Percentiles rank a stretch among this genome's conserved stretches.
These are phyloP conservation scores for Avena sativa DNA, from an alignment of 176 grass and related monocot genomes.

Conservation along the genomic window DNA sequence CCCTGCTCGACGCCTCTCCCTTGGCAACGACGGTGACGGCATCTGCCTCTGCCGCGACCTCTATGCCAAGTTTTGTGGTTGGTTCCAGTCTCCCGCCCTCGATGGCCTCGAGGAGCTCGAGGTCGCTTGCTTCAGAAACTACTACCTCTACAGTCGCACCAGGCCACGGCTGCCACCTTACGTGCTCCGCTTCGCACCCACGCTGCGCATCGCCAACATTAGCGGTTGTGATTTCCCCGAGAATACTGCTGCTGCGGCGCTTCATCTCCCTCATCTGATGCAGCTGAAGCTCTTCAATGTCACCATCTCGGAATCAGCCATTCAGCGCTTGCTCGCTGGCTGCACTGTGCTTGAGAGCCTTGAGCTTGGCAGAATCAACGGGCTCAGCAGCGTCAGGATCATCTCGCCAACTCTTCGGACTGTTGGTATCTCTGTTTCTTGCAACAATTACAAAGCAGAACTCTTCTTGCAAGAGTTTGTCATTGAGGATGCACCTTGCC, in stretches of 20 bases:
- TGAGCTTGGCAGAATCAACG: neutral
- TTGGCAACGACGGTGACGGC: neutral
- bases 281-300: neutral
- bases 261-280: neutral
- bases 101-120: neutral
- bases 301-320: neutral
- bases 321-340: neutral
- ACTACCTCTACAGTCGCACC: no score
- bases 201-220: neutral
- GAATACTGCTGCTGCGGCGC: neutral
- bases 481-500: constrained; percentile 16
- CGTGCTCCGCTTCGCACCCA: neutral
- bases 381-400: neutral
- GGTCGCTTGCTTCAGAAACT: neutral
- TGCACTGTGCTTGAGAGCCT: neutral
- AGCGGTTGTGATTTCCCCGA: neutral
- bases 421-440: neutral
- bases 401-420: neutral
- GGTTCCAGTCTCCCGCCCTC: neutral
- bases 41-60: neutral
- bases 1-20: neutral
- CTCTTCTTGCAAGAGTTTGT: neutral
- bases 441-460: neutral
- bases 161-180: neutral
- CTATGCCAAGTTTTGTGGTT: neutral